Percentiles rank a stretch among this genome's conserved stretches.
These are phyloP conservation scores for Aspergillus sclerotialis DNA, from an alignment of 2,329 filamentous ascomycete species.

Conservation along the genomic window DNA sequence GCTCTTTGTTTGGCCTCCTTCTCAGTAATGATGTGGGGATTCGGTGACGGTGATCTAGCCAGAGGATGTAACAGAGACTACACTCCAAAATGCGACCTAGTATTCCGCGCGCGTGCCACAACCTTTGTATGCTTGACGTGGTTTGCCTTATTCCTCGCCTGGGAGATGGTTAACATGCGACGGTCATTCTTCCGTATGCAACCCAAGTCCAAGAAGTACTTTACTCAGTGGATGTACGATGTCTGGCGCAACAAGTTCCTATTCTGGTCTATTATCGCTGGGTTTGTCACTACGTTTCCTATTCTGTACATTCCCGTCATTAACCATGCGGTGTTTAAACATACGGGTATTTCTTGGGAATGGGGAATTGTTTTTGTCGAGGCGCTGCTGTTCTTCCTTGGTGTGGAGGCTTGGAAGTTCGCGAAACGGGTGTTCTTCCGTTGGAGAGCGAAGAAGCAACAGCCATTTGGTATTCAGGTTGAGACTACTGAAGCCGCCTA, in stretches of 20 bases:
- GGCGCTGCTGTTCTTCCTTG: constrained; percentile 54
- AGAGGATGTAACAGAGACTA: constrained; percentile 53
- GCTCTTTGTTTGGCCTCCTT: constrained; percentile 57
- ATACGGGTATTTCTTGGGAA: constrained; percentile 58
- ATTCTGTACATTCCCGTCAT: constrained; percentile 60
- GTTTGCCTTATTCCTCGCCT: constrained; percentile 67
- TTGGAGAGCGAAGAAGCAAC: constrained; percentile 4
- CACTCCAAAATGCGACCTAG: constrained; percentile 47
- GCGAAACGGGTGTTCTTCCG: constrained; percentile 50
- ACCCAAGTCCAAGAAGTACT: constrained; percentile 51
- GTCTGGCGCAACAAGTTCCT: constrained; percentile 66
- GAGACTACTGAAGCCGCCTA: constrained; percentile 5
- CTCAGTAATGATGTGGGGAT: constrained; percentile 54
- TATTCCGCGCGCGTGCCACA: constrained; percentile 63
- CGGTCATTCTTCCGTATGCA: constrained; percentile 67
- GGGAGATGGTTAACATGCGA: constrained; percentile 67
- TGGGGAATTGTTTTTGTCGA: constrained; percentile 59
- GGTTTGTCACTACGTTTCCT: constrained; percentile 49
- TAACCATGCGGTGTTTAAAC: constrained; percentile 57
- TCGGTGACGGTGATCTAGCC: constrained; percentile 51
- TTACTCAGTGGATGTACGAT: constrained; percentile 58
- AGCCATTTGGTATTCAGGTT: neutral
- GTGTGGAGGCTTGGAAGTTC: constrained; percentile 60
- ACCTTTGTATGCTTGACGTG: constrained; percentile 67
- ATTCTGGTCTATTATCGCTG: constrained; percentile 56